phyloP scores from a whole-genome alignment of 306 rosid genomes.

The Lathyrus tuberosus region DNA sequence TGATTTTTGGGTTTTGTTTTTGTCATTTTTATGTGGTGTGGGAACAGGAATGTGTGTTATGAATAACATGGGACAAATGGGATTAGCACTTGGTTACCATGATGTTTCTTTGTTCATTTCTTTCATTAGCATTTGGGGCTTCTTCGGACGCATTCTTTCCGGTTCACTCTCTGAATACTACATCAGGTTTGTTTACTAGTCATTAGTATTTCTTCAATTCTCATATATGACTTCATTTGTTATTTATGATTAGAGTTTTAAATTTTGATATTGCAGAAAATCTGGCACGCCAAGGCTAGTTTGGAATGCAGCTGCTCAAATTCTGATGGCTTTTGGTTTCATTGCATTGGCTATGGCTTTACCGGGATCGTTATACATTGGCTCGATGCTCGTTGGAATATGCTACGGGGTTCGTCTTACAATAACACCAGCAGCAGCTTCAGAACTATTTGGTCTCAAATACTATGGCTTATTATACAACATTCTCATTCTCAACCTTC shows the following conservation, averaged over 20 bases:
- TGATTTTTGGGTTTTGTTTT: too few relatives aligned
- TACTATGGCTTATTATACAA: too few relatives aligned
- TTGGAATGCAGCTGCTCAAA: conserved; percentile 46
- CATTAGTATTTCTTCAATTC: not conserved
- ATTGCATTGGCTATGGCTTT: conserved; percentile 40
- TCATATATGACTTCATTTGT: too few relatives aligned
- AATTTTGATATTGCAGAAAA: conserved; percentile 32
- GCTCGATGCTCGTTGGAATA: conserved; percentile 46
- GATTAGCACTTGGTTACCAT: conserved; percentile 49
- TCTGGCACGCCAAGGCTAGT: conserved; percentile 36
- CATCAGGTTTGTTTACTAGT: conserved; percentile 24
- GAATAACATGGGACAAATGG: too few relatives aligned
- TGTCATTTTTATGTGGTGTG: too few relatives aligned
- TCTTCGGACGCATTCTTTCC: conserved; percentile 43
- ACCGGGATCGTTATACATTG: conserved; percentile 48
- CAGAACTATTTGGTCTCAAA: too few relatives aligned
- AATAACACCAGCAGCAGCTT: too few relatives aligned
- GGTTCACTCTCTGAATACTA: conserved; percentile 45
- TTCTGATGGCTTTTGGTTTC: conserved; percentile 40
- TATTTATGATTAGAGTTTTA: too few relatives aligned
- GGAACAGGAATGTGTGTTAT: too few relatives aligned
- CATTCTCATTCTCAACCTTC: too few relatives aligned
- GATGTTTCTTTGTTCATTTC: conserved; percentile 53
- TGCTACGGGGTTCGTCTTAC: too few relatives aligned
- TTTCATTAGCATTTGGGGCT: conserved; percentile 51